These are phyloP conservation scores for Cotoneaster glaucophyllus DNA, from an alignment of 306 rosid species.

Conservation along the genomic window DNA sequence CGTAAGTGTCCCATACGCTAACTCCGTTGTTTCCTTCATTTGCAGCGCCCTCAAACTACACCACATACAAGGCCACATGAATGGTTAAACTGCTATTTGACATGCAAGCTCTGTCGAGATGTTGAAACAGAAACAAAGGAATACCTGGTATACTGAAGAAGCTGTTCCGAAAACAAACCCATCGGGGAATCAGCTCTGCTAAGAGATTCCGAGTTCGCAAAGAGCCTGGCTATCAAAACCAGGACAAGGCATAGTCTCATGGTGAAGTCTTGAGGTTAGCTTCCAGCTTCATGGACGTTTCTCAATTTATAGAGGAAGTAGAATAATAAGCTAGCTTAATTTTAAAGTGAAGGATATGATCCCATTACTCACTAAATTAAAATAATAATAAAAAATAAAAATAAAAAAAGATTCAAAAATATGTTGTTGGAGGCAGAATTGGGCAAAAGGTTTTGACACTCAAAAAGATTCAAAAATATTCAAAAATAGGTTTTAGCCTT, in stretches of 20 bases:
- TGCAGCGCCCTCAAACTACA: slow-evolving; percentile 80
- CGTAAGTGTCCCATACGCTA: slow-evolving; percentile 84
- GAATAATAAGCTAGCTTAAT: slow-evolving; percentile 21
- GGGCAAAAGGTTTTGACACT: no score
- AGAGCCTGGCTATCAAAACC: slow-evolving; percentile 23
- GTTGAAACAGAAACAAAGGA: neutral
- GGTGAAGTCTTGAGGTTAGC: slow-evolving; percentile 5
- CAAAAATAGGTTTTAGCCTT: no score
- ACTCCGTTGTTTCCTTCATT: slow-evolving; percentile 87
- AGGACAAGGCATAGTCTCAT: slow-evolving; percentile 37
- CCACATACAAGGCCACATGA: slow-evolving; percentile 3
- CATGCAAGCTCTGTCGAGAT: neutral
- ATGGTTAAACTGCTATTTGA: neutral
- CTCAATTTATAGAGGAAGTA: slow-evolving; percentile 10
- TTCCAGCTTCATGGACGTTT: slow-evolving; percentile 4
- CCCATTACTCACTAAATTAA: neutral
- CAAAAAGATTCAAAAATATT: no score
- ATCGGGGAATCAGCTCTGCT: slow-evolving; percentile 71
- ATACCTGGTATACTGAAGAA: slow-evolving; percentile 93
- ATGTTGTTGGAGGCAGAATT: slow-evolving; percentile 18
- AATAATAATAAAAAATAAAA: neutral
- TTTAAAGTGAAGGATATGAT: slow-evolving; percentile 29
- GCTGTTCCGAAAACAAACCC: slow-evolving; percentile 91
- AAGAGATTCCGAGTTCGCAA: slow-evolving; percentile 41
- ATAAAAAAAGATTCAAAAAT: slow-evolving; percentile 15